phyloP scores from a whole-genome alignment of 768 basidiomycete genomes.

The Kwoniella botswanensis region DNA sequence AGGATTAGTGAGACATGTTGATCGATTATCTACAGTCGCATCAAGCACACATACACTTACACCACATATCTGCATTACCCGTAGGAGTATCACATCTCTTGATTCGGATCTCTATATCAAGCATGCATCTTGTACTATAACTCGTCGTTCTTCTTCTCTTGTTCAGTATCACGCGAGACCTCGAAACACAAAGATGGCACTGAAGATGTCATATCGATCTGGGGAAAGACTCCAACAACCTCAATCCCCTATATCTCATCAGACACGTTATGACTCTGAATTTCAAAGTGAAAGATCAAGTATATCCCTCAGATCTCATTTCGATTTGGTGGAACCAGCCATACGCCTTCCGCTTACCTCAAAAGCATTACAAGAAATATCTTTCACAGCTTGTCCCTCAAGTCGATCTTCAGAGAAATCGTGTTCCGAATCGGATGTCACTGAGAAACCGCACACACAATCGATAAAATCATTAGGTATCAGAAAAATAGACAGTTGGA shows the following conservation, averaged over 20 bases:
- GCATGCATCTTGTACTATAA: no score
- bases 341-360: background rate
- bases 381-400: background rate
- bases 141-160: no score
- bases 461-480: background rate
- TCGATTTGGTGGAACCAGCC: background rate
- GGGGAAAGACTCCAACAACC: no score
- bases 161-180: no score
- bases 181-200: no score
- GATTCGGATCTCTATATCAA: no score
- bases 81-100: no score
- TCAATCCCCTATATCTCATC: no score
- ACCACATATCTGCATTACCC: background rate
- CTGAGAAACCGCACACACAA: background rate
- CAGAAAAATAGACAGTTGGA: background rate
- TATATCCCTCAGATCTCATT: background rate
- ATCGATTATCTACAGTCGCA: background rate
- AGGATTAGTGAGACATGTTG: background rate
- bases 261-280: background rate
- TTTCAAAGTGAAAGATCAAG: background rate
- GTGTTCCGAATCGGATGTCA: background rate
- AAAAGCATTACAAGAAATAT: background rate
- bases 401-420: background rate
- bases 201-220: no score
- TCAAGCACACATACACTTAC: background rate